Conservation (phyloP, 805 yeast genomes). For the Helenozyma rhizophorensis region DNA sequence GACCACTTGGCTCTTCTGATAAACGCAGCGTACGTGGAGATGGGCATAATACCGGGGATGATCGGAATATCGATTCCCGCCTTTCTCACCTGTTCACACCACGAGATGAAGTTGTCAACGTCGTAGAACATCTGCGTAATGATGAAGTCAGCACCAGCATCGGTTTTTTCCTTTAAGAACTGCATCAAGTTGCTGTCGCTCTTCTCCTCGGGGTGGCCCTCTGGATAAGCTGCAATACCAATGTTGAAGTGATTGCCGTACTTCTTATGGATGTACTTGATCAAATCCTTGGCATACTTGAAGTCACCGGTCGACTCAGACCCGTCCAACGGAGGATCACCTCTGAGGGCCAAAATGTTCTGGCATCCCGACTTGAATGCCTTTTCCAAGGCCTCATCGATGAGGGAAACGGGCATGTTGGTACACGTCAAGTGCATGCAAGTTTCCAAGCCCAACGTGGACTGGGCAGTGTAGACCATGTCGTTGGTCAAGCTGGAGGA, state of each 20-base stretch:
- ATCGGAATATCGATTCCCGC: conserved; percentile 80
- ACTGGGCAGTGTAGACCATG: conserved; percentile 85
- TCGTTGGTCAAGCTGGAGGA: conserved; percentile 81
- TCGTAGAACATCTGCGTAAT: conserved; percentile 98
- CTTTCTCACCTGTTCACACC: conserved; percentile 72
- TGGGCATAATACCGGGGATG: conserved; percentile 98
- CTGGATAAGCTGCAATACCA: conserved; percentile 97
- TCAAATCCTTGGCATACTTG: conserved; percentile 81
- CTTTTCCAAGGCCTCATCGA: conserved; percentile 78
- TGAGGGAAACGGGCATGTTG: conserved; percentile 77
- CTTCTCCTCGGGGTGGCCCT: conserved; percentile 89
- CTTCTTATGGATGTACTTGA: conserved; percentile 63
- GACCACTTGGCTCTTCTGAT: conserved; percentile 95
- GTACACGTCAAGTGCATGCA: conserved; percentile 98
- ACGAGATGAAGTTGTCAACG: conserved; percentile 72
- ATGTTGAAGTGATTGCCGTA: conserved; percentile 90
- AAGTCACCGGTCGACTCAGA: conserved; percentile 79
- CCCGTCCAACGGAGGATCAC: conserved; percentile 86
- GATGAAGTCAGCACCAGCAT: conserved; percentile 90
- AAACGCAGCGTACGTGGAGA: conserved; percentile 90
- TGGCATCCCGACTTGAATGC: conserved; percentile 94
- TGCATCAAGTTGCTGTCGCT: conserved; percentile 45
- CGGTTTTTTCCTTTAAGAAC: conserved; percentile 81
- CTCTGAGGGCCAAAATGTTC: conserved; percentile 89
- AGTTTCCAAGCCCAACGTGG: conserved; percentile 87